phyloP scores from a whole-genome alignment of 768 basidiomycete genomes.

The Kwoniella dendrophila region DNA sequence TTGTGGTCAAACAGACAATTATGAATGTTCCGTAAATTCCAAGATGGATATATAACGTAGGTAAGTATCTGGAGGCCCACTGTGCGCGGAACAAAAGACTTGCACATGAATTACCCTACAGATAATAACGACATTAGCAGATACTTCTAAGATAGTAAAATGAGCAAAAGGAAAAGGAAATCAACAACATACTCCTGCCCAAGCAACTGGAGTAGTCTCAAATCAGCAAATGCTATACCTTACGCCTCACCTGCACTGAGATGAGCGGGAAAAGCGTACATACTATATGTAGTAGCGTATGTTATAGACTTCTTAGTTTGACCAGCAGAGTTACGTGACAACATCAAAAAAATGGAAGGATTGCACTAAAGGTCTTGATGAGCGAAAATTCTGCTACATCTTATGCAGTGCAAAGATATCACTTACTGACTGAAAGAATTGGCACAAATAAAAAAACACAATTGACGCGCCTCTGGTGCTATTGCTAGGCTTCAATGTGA shows the following conservation, averaged over 20 bases:
- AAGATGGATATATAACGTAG: slow-evolving; percentile 23
- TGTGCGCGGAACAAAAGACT: slow-evolving; percentile 61
- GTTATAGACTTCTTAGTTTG: slow-evolving; percentile 63
- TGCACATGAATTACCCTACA: neutral
- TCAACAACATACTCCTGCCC: slow-evolving; percentile 63
- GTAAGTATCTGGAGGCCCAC: slow-evolving; percentile 60
- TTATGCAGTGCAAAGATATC: neutral
- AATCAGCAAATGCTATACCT: neutral
- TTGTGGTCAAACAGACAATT: slow-evolving; percentile 10
- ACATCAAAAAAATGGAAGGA: slow-evolving; percentile 59
- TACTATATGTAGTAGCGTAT: slow-evolving; percentile 58
- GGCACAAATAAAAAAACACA: slow-evolving; percentile 60
- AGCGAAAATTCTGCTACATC: too few species aligned
- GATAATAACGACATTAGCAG: neutral
- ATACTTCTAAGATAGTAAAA: neutral
- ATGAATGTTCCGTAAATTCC: slow-evolving; percentile 17
- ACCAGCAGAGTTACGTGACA: slow-evolving; percentile 61
- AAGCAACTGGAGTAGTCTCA: slow-evolving; percentile 52
- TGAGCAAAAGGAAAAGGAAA: neutral
- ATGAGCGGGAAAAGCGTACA: neutral
- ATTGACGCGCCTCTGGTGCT: slow-evolving; percentile 60
- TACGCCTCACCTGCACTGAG: neutral
- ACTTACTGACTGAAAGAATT: slow-evolving; percentile 20
- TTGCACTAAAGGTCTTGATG: slow-evolving; percentile 38
- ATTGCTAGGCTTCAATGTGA: slow-evolving; percentile 58